Base-by-base conservation (phyloP, 2,329 filamentous ascomycete species). In the Cordyceps cateniannulata region DNA sequence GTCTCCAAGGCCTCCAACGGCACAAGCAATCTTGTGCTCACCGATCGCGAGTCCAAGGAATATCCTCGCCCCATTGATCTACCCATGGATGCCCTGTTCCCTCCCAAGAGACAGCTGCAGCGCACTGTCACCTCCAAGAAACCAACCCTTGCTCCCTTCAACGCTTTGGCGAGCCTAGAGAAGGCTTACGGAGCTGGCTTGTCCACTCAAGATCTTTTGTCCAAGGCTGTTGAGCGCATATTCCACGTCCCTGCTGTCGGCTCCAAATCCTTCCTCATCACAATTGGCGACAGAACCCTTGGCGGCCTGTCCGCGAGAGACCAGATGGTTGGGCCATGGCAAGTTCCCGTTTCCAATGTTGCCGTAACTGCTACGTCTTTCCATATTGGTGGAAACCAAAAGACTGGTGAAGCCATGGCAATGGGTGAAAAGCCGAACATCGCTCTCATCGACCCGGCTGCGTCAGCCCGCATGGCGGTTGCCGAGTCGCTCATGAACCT, bases 221-320 rank as follows among this genome's bases (percentile, higher is more conserved):
- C 72, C 27, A 78, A 93, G 73, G 92, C 93, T 18, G 85, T 91
- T 1, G 85, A 91, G 67, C 81, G 91, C 63, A 91, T 98, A 3
- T 85, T 98, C 59, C 85, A 85, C 54, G 80, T 98, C 57, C 93
- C 95, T 22, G 85, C 93, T 1, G 95, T 98, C 24, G 93, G 92
- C n/a, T 97, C 93, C 24, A 98, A 98, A 76, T 92, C 89, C 24
- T 99, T 98, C 79, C 81, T 99, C 42, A 97, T 99, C 70, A 98
- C 95, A 1, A 99, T 98, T 66, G 93, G 90, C 54, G 95, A 98
- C 73, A 85, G 95, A 64, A 91, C 89, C 29, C 93, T 98, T 32
- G 93, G 93, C 65, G 95, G 93, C 55, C 81, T 98, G 62, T 92
- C 91, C 8, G 86, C 89, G 10, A 85, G 93, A 65, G 95, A 98